These are phyloP conservation scores for Tulasnella sp. DNA, from an alignment of 768 basidiomycete species.

Conservation along the genomic window DNA sequence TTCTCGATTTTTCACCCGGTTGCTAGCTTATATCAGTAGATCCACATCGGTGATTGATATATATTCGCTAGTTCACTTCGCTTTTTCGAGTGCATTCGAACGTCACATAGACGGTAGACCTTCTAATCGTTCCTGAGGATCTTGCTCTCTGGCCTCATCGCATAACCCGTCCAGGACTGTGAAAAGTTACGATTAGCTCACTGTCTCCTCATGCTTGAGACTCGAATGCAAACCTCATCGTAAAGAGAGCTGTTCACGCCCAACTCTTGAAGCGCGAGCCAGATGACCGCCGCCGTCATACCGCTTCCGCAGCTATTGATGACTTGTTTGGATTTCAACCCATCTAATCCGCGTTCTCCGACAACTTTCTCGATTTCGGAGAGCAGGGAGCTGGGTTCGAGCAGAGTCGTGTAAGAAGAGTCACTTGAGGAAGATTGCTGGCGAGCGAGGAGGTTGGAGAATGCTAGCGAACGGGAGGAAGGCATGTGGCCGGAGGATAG, in stretches of 20 bases:
- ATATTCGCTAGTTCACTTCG: too few relatives aligned
- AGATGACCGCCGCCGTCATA: slow-evolving; percentile 94
- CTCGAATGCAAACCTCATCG: slow-evolving; percentile 94
- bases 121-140: slow-evolving; percentile 42
- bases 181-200: neutral
- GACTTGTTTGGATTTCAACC: slow-evolving; percentile 58
- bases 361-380: slow-evolving; percentile 60
- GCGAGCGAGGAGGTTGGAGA: slow-evolving; percentile 63
- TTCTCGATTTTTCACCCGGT: neutral
- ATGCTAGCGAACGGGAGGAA: slow-evolving; percentile 77
- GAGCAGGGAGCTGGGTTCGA: slow-evolving; percentile 55
- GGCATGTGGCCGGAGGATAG: slow-evolving; percentile 93
- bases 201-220: too few relatives aligned
- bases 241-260: slow-evolving; percentile 61
- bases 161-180: slow-evolving; percentile 93
- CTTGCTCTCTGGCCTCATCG: slow-evolving; percentile 64
- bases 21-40: neutral
- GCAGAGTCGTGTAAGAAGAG: slow-evolving; percentile 51
- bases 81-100: too few relatives aligned
- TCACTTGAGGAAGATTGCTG: slow-evolving; percentile 41
- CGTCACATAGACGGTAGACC: too few relatives aligned
- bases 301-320: slow-evolving; percentile 89
- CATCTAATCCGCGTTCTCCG: slow-evolving; percentile 48
- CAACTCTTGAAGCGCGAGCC: slow-evolving; percentile 82
- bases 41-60: neutral